Percentiles rank a stretch among this genome's conserved stretches.
Conservation (phyloP, 805 yeast genomes). For the Cyberlindnera euphorbiiphila region DNA sequence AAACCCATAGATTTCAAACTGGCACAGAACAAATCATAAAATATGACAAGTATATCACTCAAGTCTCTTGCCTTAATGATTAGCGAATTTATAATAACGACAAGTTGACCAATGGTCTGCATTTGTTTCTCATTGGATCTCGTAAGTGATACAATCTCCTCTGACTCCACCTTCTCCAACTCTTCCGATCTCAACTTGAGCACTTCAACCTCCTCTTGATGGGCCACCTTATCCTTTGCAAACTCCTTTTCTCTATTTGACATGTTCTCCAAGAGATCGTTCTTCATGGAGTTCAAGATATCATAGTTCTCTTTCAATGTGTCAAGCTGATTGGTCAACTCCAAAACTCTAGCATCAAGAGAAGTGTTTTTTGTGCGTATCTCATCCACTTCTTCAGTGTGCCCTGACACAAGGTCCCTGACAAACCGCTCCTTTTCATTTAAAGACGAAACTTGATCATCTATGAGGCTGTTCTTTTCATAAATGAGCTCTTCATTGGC, state of each 20-base stretch:
- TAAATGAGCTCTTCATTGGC: not conserved
- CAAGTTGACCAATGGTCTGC: slow-evolving; percentile 30
- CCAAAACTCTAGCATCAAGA: slow-evolving; percentile 3
- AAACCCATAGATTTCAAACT: slow-evolving; percentile 54
- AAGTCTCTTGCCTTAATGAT: slow-evolving; percentile 39
- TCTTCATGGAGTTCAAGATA: slow-evolving; percentile 40
- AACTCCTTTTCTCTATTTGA: slow-evolving; percentile 59
- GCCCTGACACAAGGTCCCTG: not conserved
- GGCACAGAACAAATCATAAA: slow-evolving; percentile 20
- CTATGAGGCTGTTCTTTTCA: not conserved
- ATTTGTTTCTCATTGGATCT: slow-evolving; percentile 10
- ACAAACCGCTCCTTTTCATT: slow-evolving; percentile 11
- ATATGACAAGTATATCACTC: slow-evolving; percentile 33
- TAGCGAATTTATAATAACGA: slow-evolving; percentile 31
- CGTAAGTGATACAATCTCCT: slow-evolving; percentile 1
- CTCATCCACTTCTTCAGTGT: not conserved
- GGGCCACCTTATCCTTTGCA: slow-evolving; percentile 45
- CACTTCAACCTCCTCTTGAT: slow-evolving; percentile 47
- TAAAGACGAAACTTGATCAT: not conserved
- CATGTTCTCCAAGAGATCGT: slow-evolving; percentile 65
- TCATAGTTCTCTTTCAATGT: slow-evolving; percentile 26
- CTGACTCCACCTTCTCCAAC: slow-evolving; percentile 43
- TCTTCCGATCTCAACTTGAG: slow-evolving; percentile 43
- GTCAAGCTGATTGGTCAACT: slow-evolving; percentile 6
- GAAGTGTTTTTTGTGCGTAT: not conserved